These are phyloP conservation scores for Cucumis sativus DNA, from an alignment of 306 rosid species.

Conservation along the genomic window Cucumber_9930_V3 NC_026660.2:17362501-17363000, in stretches of 20 bases:
- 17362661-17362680: neutral
- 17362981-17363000: neutral
- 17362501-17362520: neutral
- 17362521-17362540: neutral
- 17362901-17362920: neutral
- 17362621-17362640: neutral
- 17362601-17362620: neutral
- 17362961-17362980: neutral
- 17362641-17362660: neutral
- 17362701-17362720: slow-evolving; percentile 1
- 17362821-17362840: slow-evolving; percentile 47
- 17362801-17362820: slow-evolving; percentile 63
- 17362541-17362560: neutral
- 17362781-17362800: slow-evolving; percentile 70
- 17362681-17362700: neutral
- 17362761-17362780: slow-evolving; percentile 35
- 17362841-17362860: slow-evolving; percentile 73
- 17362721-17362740: slow-evolving; percentile 45
- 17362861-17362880: slow-evolving; percentile 36
- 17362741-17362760: slow-evolving; percentile 56
- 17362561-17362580: neutral
- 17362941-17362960: neutral
- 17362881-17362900: neutral
- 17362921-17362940: neutral
- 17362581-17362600: neutral